Evolutionary conservation across 2,329 filamentous ascomycete species (phyloP).

Genomic region (Xylaria sp.): DNA sequence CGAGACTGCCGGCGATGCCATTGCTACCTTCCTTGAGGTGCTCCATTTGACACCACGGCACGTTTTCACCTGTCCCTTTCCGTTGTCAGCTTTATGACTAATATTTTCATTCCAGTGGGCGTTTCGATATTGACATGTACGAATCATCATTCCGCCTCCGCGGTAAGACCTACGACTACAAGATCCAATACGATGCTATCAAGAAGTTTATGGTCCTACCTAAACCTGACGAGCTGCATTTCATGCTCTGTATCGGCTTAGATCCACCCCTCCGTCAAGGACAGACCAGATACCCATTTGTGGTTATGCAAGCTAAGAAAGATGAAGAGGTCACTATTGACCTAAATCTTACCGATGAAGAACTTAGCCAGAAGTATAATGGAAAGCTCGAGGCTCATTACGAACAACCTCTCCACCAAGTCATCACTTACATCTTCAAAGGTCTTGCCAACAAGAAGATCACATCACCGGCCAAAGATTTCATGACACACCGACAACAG

Average conservation of each 20-base stretch:
- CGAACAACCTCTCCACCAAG: conserved; percentile 91
- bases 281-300: conserved; percentile 96
- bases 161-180: conserved; percentile 99
- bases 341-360: conserved; percentile 92
- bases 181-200: conserved; percentile 97
- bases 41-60: conserved; percentile 95
- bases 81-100: conserved; percentile 18
- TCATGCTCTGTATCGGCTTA: conserved; percentile 91
- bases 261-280: conserved; percentile 96
- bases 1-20: conserved; percentile 97
- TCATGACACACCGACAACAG: conserved; percentile 91
- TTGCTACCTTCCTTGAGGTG: conserved; percentile 96
- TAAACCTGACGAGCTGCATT: conserved; percentile 98
- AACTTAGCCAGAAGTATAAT: conserved; percentile 85
- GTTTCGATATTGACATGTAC: conserved; percentile 99
- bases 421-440: conserved; percentile 94
- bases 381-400: conserved; percentile 90
- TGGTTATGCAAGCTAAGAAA: conserved; percentile 99
- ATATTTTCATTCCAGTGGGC: conserved; percentile 72
- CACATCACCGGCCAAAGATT: conserved; percentile 92
- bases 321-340: conserved; percentile 98
- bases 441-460: conserved; percentile 96
- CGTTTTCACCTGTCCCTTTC: conserved; percentile 27
- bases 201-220: conserved; percentile 99
- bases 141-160: conserved; percentile 95